Evolutionary conservation across 805 yeast species (phyloP), one percentile per base, ranked within the genome.

Genomic region (Yarrowia deformans): DNA sequence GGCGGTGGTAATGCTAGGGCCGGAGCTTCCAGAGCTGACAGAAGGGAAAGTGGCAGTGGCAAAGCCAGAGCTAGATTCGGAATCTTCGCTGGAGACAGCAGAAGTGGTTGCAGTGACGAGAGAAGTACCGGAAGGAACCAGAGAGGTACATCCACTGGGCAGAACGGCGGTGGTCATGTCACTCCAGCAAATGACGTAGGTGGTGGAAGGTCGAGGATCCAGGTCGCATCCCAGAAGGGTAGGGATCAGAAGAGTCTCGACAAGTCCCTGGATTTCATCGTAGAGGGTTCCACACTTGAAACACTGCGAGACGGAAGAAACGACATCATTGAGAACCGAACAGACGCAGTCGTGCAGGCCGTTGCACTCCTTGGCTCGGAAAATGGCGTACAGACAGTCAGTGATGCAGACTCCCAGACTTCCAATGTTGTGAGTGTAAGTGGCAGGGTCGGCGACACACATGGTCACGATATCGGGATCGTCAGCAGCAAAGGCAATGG

Each of bases 401-500:
- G 32, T 60, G 19, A n/a, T 68, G 46, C 48, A 34, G 46, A 16
- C 50, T 58, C 46, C 52, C 45, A 50, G 46, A 37, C 13, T 66
- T 37, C 56, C 58, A 55, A 48, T 67, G 54, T 19, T 54, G 39
- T 23, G 67, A 54, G 37, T 70, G 68, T 60, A 42, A 16, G 13
- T 60, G 46, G 42, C 67, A 45, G 19, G 70, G 50, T 60, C 52
- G 4, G 67, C 54, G 14, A 45, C 67, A 18, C 67, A 60, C 52
- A 60, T 43, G 67, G 66, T 74, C 73, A 10, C 49, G 19, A 45
- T 45, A 19, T 18, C 71, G 67, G 34, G 56, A 48, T 35, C 70
- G 70, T 32, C 52, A 73, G 8, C 74, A 71, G 14, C 64, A 43
- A 19, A 78, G 77, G 13, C 60, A 50, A 23, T 23, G 4, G 42